Evolutionary conservation across 495 filamentous ascomycete genomes (phyloP).

Genomic region (Xylaria venustula): DNA sequence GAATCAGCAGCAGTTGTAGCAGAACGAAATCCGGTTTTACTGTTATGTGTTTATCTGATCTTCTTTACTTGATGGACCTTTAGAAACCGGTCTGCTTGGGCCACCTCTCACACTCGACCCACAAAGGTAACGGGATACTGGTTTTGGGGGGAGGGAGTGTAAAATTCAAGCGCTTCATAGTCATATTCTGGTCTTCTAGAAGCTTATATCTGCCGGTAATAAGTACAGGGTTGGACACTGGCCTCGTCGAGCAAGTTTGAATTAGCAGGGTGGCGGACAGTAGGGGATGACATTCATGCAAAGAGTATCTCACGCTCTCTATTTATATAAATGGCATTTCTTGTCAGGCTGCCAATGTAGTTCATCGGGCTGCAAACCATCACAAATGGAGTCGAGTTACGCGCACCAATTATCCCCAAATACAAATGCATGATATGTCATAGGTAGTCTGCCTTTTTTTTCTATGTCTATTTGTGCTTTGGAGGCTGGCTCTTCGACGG

Average conservation of each 20-base stretch:
- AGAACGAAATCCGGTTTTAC: background rate
- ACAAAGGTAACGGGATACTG: background rate
- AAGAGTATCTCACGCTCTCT: background rate
- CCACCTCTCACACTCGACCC: background rate
- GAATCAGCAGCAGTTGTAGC: background rate
- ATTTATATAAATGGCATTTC: background rate
- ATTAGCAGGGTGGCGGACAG: background rate
- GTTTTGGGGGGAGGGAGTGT: background rate
- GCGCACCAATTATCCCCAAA: slow-evolving; percentile 1
- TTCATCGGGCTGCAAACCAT: background rate
- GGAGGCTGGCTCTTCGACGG: background rate
- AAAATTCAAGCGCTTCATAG: background rate
- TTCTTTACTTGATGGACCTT: background rate
- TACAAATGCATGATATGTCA: background rate
- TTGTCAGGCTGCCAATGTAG: slow-evolving; percentile 1
- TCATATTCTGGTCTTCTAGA: slow-evolving; percentile 5
- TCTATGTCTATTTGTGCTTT: slow-evolving; percentile 1
- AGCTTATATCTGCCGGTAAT: background rate
- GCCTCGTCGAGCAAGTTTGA: background rate
- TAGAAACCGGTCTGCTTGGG: background rate
- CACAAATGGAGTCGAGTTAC: background rate
- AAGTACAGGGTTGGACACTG: background rate
- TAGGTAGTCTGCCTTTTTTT: background rate
- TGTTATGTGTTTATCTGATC: background rate
- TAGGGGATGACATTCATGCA: slow-evolving; percentile 9